These are phyloP conservation scores for Sphenostylis stenocarpa DNA, from an alignment of 306 rosid genomes.

Conservation along the genomic window DNA sequence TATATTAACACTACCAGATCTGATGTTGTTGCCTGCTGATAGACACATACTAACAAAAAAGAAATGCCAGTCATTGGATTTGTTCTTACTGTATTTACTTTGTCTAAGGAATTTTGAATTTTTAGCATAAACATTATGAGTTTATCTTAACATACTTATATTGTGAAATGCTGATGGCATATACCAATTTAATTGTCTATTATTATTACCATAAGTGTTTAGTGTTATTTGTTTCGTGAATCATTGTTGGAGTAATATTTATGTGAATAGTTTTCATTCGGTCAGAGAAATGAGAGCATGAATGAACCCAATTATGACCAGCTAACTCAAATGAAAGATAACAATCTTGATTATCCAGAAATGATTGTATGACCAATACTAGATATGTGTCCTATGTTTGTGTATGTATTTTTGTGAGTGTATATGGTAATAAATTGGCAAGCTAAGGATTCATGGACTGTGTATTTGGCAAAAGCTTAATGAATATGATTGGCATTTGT, in stretches of 20 bases:
- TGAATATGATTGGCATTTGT: constrained; percentile 1
- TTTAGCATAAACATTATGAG: neutral
- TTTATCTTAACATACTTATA: neutral
- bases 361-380: neutral
- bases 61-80: neutral
- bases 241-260: neutral
- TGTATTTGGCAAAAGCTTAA: constrained; percentile 7
- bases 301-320: neutral
- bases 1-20: neutral
- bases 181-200: neutral
- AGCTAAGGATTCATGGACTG: neutral
- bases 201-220: neutral
- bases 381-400: neutral
- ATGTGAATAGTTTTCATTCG: no score
- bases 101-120: neutral
- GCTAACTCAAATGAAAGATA: neutral
- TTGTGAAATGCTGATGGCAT: neutral
- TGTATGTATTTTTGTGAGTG: neutral
- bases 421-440: no score
- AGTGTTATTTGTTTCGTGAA: neutral
- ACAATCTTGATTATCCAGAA: neutral
- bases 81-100: neutral
- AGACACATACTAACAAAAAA: neutral
- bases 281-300: neutral
- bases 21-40: neutral